Evolutionary conservation across 139 green algal species (phyloP).

Genomic region (Zygnema circumcarinatum): DNA sequence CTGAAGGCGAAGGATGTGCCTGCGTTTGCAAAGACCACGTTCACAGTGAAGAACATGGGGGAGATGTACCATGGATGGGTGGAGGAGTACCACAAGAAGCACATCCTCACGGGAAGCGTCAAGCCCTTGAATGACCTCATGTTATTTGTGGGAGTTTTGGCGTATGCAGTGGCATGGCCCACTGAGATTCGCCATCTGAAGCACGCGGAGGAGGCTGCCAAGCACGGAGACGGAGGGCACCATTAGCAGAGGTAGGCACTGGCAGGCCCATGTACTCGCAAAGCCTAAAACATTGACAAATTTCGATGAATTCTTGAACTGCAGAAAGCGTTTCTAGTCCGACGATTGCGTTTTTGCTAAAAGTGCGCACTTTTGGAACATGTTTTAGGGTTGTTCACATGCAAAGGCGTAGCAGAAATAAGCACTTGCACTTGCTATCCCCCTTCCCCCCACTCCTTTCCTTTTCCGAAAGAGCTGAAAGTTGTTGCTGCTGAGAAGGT

Average conservation of each 20-base stretch:
- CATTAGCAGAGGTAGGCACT: slow-evolving; percentile 21
- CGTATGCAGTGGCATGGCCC: slow-evolving; percentile 48
- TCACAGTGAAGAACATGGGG: slow-evolving; percentile 33
- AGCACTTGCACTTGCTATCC: too few relatives aligned
- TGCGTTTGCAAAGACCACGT: slow-evolving; percentile 21
- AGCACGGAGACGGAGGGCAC: slow-evolving; percentile 45
- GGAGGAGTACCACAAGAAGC: slow-evolving; percentile 50
- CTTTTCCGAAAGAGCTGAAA: too few relatives aligned
- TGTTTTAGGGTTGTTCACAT: too few relatives aligned
- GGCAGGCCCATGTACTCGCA: too few relatives aligned
- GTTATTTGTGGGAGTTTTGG: slow-evolving; percentile 28
- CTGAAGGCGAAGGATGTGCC: slow-evolving; percentile 52
- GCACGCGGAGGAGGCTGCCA: slow-evolving; percentile 46
- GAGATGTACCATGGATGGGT: slow-evolving; percentile 7
- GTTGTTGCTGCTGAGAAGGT: too few relatives aligned
- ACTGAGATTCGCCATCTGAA: slow-evolving; percentile 44
- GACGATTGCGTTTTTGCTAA: too few relatives aligned
- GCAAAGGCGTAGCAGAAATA: too few relatives aligned
- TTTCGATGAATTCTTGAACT: too few relatives aligned
- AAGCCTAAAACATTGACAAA: too few relatives aligned
- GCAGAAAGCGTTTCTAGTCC: too few relatives aligned
- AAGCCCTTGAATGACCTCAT: slow-evolving; percentile 44
- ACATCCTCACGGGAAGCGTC: slow-evolving; percentile 48
- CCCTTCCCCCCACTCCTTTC: too few relatives aligned
- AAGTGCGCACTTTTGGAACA: too few relatives aligned